phyloP scores from a whole-genome alignment of 2,329 filamentous ascomycete genomes.

The Phoma sp. region DNA sequence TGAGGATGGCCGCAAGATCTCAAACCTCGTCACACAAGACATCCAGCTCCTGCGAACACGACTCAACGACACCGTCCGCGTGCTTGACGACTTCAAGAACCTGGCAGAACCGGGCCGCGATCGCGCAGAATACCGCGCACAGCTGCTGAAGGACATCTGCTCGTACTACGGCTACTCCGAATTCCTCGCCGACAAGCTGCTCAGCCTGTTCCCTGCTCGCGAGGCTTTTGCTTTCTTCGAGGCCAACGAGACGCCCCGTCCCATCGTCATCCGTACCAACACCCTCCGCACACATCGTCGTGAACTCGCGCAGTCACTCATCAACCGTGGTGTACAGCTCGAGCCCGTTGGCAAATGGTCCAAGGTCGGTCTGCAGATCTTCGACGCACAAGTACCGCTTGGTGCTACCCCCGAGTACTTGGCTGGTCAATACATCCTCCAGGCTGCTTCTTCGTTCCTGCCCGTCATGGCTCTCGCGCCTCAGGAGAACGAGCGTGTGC shows the following conservation, averaged over 20 bases:
- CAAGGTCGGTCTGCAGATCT: constrained; percentile 95
- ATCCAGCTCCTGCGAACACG: constrained; percentile 85
- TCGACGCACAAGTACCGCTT: constrained; percentile 85
- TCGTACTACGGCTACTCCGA: constrained; percentile 96
- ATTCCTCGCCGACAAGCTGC: constrained; percentile 94
- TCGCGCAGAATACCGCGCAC: constrained; percentile 83
- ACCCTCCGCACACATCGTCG: constrained; percentile 79
- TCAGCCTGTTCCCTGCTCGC: constrained; percentile 86
- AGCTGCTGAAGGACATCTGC: constrained; percentile 90
- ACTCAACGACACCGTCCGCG: constrained; percentile 91
- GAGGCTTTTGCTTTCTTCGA: constrained; percentile 99
- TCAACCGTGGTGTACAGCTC: constrained; percentile 94
- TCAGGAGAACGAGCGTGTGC: constrained; percentile 87
- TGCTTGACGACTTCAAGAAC: constrained; percentile 86
- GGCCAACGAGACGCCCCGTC: constrained; percentile 92
- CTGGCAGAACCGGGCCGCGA: constrained; percentile 81
- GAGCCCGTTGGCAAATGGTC: constrained; percentile 99
- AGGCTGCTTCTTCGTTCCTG: constrained; percentile 94
- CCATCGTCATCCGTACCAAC: constrained; percentile 96
- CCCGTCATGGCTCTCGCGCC: constrained; percentile 97
- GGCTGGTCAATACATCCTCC: constrained; percentile 95
- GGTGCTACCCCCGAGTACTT: constrained; percentile 98
- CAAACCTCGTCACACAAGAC: constrained; percentile 76
- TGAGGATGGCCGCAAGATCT: constrained; percentile 61
- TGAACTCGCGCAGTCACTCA: constrained; percentile 89